These are phyloP conservation scores for Entonaema liquescens DNA, from an alignment of 495 filamentous ascomycete species.

Conservation along the genomic window DNA sequence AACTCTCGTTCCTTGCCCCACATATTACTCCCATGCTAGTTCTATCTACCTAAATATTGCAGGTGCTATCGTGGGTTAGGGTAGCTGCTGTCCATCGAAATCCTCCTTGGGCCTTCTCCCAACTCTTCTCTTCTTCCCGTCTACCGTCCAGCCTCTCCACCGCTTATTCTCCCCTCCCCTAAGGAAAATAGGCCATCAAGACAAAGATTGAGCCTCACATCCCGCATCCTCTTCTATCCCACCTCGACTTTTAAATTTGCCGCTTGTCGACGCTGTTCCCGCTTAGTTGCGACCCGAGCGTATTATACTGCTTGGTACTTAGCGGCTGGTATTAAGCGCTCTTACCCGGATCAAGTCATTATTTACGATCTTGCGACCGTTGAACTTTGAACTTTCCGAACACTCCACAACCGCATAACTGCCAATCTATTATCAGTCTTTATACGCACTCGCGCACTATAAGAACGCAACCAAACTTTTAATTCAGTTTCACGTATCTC, in stretches of 20 bases:
- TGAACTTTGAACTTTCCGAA: neutral
- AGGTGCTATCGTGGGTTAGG: conserved; percentile 46
- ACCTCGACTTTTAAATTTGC: conserved; percentile 3
- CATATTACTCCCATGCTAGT: conserved; percentile 46
- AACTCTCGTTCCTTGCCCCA: conserved; percentile 46
- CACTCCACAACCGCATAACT: neutral
- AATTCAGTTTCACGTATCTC: neutral
- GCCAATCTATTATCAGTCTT: neutral
- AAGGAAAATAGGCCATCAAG: conserved; percentile 22
- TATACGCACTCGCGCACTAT: conserved; percentile 9
- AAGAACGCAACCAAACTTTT: neutral
- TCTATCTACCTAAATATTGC: conserved; percentile 38
- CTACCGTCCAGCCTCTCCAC: conserved; percentile 48
- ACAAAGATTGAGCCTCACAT: conserved; percentile 27
- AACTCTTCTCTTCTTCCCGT: conserved; percentile 47
- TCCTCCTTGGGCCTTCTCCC: conserved; percentile 46
- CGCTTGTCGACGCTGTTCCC: conserved; percentile 2
- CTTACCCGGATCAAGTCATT: conserved; percentile 8
- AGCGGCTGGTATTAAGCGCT: conserved; percentile 31
- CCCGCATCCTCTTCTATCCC: conserved; percentile 1
- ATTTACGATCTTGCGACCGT: conserved; percentile 31
- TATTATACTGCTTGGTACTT: conserved; percentile 32
- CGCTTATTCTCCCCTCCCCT: conserved; percentile 43
- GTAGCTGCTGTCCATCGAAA: conserved; percentile 48
- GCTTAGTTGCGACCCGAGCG: conserved; percentile 7